These are phyloP conservation scores for Kodamaea nitidulidarum DNA, from an alignment of 805 yeast genomes.

Conservation along the genomic window DNA sequence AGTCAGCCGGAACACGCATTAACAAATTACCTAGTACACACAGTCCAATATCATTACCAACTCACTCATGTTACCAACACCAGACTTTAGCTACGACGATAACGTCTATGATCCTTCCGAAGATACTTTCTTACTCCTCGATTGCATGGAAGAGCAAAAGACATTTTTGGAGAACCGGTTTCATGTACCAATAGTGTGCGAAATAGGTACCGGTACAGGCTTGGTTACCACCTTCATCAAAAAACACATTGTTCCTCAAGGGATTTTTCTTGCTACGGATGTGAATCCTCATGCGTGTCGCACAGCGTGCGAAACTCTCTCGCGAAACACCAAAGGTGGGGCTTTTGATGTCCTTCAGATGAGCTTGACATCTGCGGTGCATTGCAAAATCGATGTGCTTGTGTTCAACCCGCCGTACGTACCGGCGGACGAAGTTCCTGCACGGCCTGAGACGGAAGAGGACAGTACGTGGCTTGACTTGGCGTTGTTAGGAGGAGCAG, in stretches of 20 bases:
- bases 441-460: slow-evolving; percentile 41
- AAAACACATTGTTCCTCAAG: slow-evolving; percentile 47
- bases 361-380: slow-evolving; percentile 51
- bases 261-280: slow-evolving; percentile 67
- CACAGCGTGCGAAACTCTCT: slow-evolving; percentile 28
- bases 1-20: no score
- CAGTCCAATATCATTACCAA: no score
- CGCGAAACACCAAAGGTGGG: slow-evolving; percentile 5
- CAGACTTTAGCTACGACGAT: slow-evolving; percentile 54
- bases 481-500: slow-evolving; percentile 84
- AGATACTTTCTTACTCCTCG: slow-evolving; percentile 82
- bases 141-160: slow-evolving; percentile 65
- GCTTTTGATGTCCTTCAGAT: slow-evolving; percentile 42
- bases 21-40: neutral
- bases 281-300: slow-evolving; percentile 73
- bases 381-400: slow-evolving; percentile 57
- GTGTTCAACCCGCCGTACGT: slow-evolving; percentile 97
- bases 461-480: slow-evolving; percentile 77
- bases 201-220: slow-evolving; percentile 92
- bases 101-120: slow-evolving; percentile 93
- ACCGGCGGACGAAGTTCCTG: slow-evolving; percentile 77
- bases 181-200: slow-evolving; percentile 56
- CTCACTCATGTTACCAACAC: slow-evolving; percentile 93
- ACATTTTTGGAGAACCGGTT: slow-evolving; percentile 25
- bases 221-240: slow-evolving; percentile 76